Evolutionary conservation across 306 rosid species (phyloP), one percentile per base, ranked within the genome.

Genomic region (Prinsepia uniflora): DNA sequence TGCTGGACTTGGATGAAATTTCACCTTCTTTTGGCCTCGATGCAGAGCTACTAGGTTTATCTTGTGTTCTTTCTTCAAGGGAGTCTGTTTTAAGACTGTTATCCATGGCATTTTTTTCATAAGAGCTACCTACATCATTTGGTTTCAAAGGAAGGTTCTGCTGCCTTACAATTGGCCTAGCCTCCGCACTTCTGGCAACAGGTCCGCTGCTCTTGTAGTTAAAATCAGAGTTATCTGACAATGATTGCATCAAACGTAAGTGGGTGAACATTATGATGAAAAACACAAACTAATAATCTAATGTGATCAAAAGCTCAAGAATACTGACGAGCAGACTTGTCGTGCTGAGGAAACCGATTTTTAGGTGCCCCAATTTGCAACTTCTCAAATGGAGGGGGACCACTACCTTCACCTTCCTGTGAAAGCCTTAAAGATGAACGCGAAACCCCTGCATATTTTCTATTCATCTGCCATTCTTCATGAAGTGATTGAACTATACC

Each of bases 331-430:
- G 78, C 50, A 55, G 55, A 72, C 78, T 71, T 75, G 53, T 68
- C 84, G 67, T 62, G 74, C 79, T 14, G 69, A 58, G 59, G 67
- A 68, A 76, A 18, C 45, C 75, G 42, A 80, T 70, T 80, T 81
- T 83, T 72, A 58, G 87, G 73, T 61, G 80, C 85, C 80, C 89
- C 93, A 86, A 87, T 78, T 83, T 87, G 86, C 81, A 94, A 82
- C 90, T 94, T 94, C 91, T 84, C 96, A 83, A 94, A 94, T 39
- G 87, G 88, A 50, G 98, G 98, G 79, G 98, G 98, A 60, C 92
- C 89, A 36, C 78, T 86, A 60, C 83, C 74, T 49, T 82, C 88
- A 66, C 81, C 75, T 43, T 90, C 94, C 79, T 79, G 84, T 72
- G 85, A 76, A 75, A 74, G 20, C 77, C 86, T 86, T 62, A 88